Base-by-base conservation (phyloP, 352 stramenopile species). In the Hyaloperonospora arabidopsidis region DNA sequence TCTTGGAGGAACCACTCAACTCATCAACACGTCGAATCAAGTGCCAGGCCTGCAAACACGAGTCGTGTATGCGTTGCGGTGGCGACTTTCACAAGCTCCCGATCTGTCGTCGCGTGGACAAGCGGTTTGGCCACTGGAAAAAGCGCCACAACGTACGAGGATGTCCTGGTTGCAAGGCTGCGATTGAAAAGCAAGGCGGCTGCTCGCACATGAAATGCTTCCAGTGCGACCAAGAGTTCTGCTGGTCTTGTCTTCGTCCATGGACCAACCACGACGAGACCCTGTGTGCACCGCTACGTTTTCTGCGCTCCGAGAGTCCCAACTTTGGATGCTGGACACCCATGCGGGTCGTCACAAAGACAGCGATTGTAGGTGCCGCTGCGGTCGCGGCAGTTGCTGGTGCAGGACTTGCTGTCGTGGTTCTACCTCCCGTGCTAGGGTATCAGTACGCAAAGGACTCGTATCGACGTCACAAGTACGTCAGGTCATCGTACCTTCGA, bases 121-220 rank as follows among this genome's bases (percentile, higher is more conserved):
- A 70, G 52, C 78, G 73, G 11, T 88, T 84, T 45, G 67, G 67
- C 41, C 65, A 68, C 19, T 93, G 82, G 82, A 76, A 83, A 49
- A 84, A 83, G 61, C 65, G 57, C 2, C 70, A 82, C 61, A 77
- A 92, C 45, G 82, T 90, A 17, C 79, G 78, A 29, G 65, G 61
- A 21, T 93, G 82, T 43, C 82, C 82, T 18, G 73, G 57, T 49
- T 93, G 82, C 71, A 73, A 76, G 47, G 58, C 65, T 21, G 70
- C 74, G 52, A 93, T 93, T 59, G 82, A 93, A 45, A 93, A 93
- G 63, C 76, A 87, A 14, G 82, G 82, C n/a, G 82, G 82, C 11
- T 93, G 82, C 67, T 75, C 68, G 32, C 82, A 93, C 69, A 93
- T 93, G 82, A 83, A 83, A 55, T 93, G 82, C 65, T 79, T 87